Evolutionary conservation across 768 basidiomycete species (phyloP), one percentile per base, ranked within the genome.

Genomic region (Calocera cornea): DNA sequence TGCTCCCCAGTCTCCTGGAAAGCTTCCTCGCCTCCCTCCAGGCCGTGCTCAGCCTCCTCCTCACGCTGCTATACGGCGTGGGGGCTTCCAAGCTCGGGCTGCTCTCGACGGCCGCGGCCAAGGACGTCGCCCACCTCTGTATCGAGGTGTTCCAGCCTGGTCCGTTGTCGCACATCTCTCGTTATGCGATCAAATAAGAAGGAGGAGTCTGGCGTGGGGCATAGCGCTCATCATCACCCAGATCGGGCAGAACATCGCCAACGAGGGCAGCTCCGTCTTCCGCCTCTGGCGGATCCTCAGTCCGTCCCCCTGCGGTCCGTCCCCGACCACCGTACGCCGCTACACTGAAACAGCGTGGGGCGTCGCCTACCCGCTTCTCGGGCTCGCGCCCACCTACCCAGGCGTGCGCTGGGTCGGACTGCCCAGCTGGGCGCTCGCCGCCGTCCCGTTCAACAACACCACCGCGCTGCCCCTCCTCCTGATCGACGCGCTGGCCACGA

Each of bases 401-500:
- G 27, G 24, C 11, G 27, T 60, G 22, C 24, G 22, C 14, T 33
- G 27, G 24, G 14, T 60, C 31, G 10, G 31, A n/a, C 49, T 50
- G 11, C 49, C 49, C 8, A 14, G 49, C 49, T 50, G 41, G 64
- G 16, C 41, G 11, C 36, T 49, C 65, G 31, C 31, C 24, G 65
- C 65, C 2, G 40, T 22, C 14, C 16, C 65, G n/a, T 66, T 66
- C 41, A 66, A 66, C 41, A 66, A 66, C 40, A 66, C 65, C 22
- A 66, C 40, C 31, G 40, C 65, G 19, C 65, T 66, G 5, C 65
- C 65, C 1, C 27, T 66, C 5, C 41, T 66, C 10, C 65, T 66
- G 19, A 49, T 41, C 40, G 41, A 66, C 29, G 19, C 65, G 2
- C 40, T 44, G 31, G 65, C 36, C n/a, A 40, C 64, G 2, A 65